Base-by-base conservation (phyloP, 805 yeast species). In the Middelhovenomyces tepae region DNA sequence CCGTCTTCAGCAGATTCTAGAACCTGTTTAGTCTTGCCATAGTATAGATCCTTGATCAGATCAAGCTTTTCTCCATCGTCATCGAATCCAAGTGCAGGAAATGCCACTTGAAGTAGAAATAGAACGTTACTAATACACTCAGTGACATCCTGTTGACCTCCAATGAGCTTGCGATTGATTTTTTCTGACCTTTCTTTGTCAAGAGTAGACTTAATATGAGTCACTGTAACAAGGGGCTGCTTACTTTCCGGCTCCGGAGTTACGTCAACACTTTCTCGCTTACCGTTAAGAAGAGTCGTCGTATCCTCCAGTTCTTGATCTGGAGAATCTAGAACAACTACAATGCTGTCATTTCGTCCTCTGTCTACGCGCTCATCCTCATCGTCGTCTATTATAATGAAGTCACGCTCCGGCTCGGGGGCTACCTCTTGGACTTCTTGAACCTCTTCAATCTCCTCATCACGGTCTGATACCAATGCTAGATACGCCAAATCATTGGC, bases 111-210 rank as follows among this genome's bases (percentile, higher is more conserved):
- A 22, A 91, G 62, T 54, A 89, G 97, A 43, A 79, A 82, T 9
- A 87, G 65, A 5, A 91, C 96, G 54, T 91, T 91, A 35, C 87
- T 94, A 49, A 89, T 86, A 56, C 97, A 89, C 53, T 91, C 98
- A 0, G 96, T 86, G 13, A 91, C 97, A 62, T 91, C 98, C 54
- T 91, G 98, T 53, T 91, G 98, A 43, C 94, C 67, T 2, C 95
- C 94, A 22, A 45, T 37, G 21, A 49, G 78, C 65, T 50, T 83
- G 87, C 34, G 35, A 27, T 46, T 42, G 13, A 45, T 39, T n/a
- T n/a, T n/a, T n/a, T n/a, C n/a, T n/a, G n/a, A n/a, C n/a, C n/a
- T n/a, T n/a, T n/a, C n/a, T n/a, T n/a, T n/a, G n/a, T n/a, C n/a
- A n/a, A n/a, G n/a, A n/a, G n/a, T n/a, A n/a, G n/a, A n/a, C n/a